Evolutionary conservation across 2,329 filamentous ascomycete species (phyloP).

Genomic region (Ceratocystis albifundus): DNA sequence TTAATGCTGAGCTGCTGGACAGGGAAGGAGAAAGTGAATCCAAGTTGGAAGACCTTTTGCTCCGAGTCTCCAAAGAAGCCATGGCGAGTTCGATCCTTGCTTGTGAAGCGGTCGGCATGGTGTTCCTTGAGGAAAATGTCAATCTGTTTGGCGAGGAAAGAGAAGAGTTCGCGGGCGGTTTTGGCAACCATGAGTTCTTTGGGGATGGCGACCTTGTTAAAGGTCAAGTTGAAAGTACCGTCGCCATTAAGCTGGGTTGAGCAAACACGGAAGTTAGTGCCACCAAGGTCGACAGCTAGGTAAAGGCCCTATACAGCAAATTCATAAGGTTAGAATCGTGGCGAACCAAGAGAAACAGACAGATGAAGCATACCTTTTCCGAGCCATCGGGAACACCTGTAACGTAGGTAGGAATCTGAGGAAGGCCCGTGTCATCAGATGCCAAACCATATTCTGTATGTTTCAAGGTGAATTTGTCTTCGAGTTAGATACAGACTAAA

Average conservation of each 20-base stretch:
- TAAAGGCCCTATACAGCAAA: constrained; percentile 60
- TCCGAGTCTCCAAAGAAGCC: constrained; percentile 49
- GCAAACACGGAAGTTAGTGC: constrained; percentile 97
- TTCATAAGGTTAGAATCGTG: not conserved
- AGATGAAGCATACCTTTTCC: constrained; percentile 60
- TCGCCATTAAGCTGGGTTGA: constrained; percentile 89
- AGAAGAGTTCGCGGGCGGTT: constrained; percentile 75
- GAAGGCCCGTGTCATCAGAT: constrained; percentile 67
- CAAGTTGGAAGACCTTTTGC: constrained; percentile 68
- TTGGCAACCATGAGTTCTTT: constrained; percentile 81
- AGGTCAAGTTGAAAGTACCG: constrained; percentile 86
- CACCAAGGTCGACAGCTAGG: constrained; percentile 92
- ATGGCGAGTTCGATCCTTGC: constrained; percentile 40
- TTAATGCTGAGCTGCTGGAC: constrained; percentile 92
- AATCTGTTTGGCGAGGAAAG: constrained; percentile 86
- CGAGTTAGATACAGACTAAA: not conserved
- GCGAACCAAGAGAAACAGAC: not conserved
- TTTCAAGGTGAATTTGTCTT: not conserved
- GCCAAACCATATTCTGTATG: constrained; percentile 63
- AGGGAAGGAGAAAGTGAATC: constrained; percentile 98
- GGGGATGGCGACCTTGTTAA: constrained; percentile 85
- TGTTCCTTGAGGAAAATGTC: constrained; percentile 77
- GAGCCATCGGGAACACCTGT: constrained; percentile 93
- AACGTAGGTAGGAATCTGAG: constrained; percentile 95
- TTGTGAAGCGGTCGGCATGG: constrained; percentile 68